phyloP scores from a whole-genome alignment of 352 stramenopile genomes.

The Globisporangium canariense region DNA sequence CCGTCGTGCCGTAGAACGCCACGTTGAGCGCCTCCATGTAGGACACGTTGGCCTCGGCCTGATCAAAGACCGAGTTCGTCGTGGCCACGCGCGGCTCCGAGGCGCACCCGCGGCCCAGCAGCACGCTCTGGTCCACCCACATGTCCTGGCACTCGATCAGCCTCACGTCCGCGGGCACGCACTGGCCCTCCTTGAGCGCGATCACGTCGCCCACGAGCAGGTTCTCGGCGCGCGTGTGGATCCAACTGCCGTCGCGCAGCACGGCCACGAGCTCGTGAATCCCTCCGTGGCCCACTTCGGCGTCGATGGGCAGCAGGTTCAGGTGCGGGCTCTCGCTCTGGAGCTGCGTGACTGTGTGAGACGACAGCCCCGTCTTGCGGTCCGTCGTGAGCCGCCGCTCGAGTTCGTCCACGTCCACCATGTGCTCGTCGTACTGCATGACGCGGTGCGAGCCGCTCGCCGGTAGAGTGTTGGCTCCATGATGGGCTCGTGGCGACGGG shows the following conservation, averaged over 20 bases:
- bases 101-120: constrained; percentile 23
- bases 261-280: constrained; percentile 60
- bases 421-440: constrained; percentile 44
- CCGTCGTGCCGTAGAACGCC: constrained; percentile 47
- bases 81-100: constrained; percentile 25
- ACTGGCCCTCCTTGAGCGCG: constrained; percentile 44
- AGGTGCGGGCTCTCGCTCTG: constrained; percentile 27
- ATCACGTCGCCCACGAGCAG: constrained; percentile 46
- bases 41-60: constrained; percentile 26
- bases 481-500: not conserved
- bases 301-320: constrained; percentile 49
- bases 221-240: constrained; percentile 57
- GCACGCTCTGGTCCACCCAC: constrained; percentile 38
- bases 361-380: constrained; percentile 24
- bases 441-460: not conserved
- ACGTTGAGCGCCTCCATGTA: constrained; percentile 55
- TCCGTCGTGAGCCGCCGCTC: constrained; percentile 40
- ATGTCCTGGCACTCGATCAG: constrained; percentile 47
- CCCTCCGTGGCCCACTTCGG: constrained; percentile 36
- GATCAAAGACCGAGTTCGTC: constrained; percentile 45
- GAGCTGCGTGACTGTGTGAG: constrained; percentile 23
- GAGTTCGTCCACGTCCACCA: constrained; percentile 42
- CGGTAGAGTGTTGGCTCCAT: not conserved
- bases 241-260: constrained; percentile 47
- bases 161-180: constrained; percentile 47